phyloP scores from a whole-genome alignment of 1,139 yeast species.

The Candida gigantensis region DNA sequence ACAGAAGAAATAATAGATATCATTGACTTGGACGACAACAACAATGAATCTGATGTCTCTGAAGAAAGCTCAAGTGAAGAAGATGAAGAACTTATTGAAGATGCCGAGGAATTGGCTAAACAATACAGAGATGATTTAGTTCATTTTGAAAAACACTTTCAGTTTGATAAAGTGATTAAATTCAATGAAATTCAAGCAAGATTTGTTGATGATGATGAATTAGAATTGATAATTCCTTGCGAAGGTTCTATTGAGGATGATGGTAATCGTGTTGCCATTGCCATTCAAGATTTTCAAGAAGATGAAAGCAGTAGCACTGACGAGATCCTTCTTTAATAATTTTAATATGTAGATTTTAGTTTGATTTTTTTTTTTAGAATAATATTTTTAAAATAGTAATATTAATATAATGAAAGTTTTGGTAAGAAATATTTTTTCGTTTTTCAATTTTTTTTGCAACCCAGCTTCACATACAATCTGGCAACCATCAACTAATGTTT shows the following conservation, averaged over 20 bases:
- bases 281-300: slow-evolving; percentile 22
- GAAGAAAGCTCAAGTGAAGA: slow-evolving; percentile 22
- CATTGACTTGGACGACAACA: slow-evolving; percentile 14
- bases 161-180: slow-evolving; percentile 44
- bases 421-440: neutral
- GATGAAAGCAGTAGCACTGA: slow-evolving; percentile 22
- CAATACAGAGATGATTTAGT: slow-evolving; percentile 45
- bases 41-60: slow-evolving; percentile 12
- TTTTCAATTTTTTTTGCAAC: slow-evolving; percentile 7
- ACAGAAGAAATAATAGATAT: slow-evolving; percentile 16
- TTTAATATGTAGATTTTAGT: no score
- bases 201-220: slow-evolving; percentile 41
- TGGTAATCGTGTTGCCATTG: slow-evolving; percentile 27
- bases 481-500: neutral
- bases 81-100: slow-evolving; percentile 45
- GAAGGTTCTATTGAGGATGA: slow-evolving; percentile 27
- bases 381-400: no score
- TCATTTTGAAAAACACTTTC: slow-evolving; percentile 47
- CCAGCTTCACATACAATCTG: neutral
- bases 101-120: slow-evolving; percentile 39
- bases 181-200: slow-evolving; percentile 42
- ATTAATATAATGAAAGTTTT: no score
- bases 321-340: no score
- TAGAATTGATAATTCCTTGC: slow-evolving; percentile 47
- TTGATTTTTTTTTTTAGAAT: neutral